Conservation (phyloP, 805 yeast species). For the Isabelozyma pseudorhagii region DNA sequence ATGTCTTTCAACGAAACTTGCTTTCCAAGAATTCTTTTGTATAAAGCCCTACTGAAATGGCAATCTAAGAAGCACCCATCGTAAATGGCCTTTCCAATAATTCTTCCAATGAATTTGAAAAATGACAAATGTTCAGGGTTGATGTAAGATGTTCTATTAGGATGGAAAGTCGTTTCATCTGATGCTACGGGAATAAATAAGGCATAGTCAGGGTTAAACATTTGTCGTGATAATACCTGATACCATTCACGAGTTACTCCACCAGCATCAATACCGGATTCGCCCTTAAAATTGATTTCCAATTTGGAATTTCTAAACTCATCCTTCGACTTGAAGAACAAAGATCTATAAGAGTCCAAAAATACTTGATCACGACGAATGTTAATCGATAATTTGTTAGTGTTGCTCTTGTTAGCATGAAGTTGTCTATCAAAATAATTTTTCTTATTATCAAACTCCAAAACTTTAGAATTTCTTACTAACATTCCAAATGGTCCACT, state of each 20-base stretch:
- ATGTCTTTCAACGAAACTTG: slow-evolving; percentile 85
- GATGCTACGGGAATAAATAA: slow-evolving; percentile 87
- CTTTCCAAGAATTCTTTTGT: slow-evolving; percentile 77
- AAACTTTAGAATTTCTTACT: slow-evolving; percentile 80
- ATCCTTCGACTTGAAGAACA: slow-evolving; percentile 73
- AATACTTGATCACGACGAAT: slow-evolving; percentile 90
- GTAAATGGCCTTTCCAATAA: slow-evolving; percentile 90
- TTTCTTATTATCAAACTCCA: slow-evolving; percentile 93
- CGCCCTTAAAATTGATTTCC: slow-evolving; percentile 85
- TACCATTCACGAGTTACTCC: slow-evolving; percentile 98
- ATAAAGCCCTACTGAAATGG: slow-evolving; percentile 92
- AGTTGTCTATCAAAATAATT: slow-evolving; percentile 77
- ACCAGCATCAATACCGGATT: slow-evolving; percentile 97
- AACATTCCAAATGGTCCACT: slow-evolving; percentile 92
- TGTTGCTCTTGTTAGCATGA: slow-evolving; percentile 46
- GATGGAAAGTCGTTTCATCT: slow-evolving; percentile 92
- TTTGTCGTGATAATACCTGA: slow-evolving; percentile 87
- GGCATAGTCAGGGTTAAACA: slow-evolving; percentile 95
- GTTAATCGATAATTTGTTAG: slow-evolving; percentile 54
- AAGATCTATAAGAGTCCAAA: slow-evolving; percentile 79
- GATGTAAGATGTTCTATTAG: slow-evolving; percentile 86
- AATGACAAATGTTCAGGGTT: slow-evolving; percentile 91
- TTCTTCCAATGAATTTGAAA: slow-evolving; percentile 90
- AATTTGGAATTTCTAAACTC: slow-evolving; percentile 71
- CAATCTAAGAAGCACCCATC: slow-evolving; percentile 87